Conservation (phyloP, 2,329 filamentous ascomycete species). For the Microdochium nivale region DNA sequence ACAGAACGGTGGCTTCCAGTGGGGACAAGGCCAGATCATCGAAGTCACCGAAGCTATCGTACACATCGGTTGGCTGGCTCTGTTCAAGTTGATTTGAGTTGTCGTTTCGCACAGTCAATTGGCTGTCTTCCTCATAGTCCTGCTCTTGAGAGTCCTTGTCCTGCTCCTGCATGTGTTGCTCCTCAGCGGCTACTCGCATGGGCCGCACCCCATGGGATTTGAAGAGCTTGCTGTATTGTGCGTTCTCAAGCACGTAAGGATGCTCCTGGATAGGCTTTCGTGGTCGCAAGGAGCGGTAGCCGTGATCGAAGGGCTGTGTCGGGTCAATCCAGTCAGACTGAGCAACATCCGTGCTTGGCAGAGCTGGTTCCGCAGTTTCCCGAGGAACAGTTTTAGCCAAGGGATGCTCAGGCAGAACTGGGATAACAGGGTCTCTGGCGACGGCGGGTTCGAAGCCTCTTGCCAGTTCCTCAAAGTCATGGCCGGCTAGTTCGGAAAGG, state of each 20-base stretch:
- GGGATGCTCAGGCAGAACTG: background rate
- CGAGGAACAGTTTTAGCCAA: background rate
- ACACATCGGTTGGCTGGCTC: constrained; percentile 18
- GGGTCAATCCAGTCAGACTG: constrained; percentile 2
- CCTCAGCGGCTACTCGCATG: constrained; percentile 29
- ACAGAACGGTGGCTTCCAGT: constrained; percentile 8
- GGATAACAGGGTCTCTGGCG: background rate
- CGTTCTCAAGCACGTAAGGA: constrained; percentile 48
- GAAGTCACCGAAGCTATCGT: constrained; percentile 1
- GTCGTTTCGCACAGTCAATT: constrained; percentile 23
- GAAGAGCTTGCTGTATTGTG: constrained; percentile 42
- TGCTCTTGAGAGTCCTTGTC: constrained; percentile 37
- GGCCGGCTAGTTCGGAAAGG: background rate
- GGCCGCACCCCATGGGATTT: constrained; percentile 47
- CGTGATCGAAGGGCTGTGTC: constrained; percentile 20
- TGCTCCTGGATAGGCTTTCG: constrained; percentile 54
- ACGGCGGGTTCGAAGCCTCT: background rate
- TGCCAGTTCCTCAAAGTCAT: background rate
- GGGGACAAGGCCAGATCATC: constrained; percentile 8
- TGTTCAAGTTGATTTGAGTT: constrained; percentile 22
- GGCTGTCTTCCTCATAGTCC: constrained; percentile 44
- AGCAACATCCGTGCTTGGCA: constrained; percentile 1
- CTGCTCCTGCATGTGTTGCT: constrained; percentile 19
- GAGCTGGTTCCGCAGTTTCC: background rate
- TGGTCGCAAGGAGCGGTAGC: constrained; percentile 43